A percentile compares a stretch with the other conserved stretches of the same genome.
phyloP scores from a whole-genome alignment of 805 yeast genomes.

The Saccharomyces mikatae region DNA sequence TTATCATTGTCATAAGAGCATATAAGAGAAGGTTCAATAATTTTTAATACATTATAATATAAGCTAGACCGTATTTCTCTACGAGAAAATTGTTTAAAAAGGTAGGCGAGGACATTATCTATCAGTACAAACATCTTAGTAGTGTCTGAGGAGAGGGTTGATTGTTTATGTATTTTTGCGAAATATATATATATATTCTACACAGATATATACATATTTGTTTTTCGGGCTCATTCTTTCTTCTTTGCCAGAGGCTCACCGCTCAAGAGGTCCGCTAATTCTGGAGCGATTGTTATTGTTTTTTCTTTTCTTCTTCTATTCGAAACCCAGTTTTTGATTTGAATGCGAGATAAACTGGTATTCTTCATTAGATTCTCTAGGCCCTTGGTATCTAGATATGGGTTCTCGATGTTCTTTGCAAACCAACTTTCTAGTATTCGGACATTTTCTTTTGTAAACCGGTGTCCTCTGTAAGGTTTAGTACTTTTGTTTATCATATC shows the following conservation, averaged over 20 bases:
- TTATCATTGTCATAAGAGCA: too few relatives aligned
- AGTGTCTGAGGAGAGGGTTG: neutral
- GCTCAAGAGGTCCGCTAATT: slow-evolving; percentile 3
- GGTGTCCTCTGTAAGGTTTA: slow-evolving; percentile 16
- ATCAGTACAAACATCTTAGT: neutral
- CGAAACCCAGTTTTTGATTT: slow-evolving; percentile 24
- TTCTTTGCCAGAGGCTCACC: neutral
- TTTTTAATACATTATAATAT: too few relatives aligned
- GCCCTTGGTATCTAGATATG: slow-evolving; percentile 13
- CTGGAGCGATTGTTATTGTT: slow-evolving; percentile 9
- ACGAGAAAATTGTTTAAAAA: neutral
- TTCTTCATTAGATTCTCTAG: slow-evolving; percentile 4
- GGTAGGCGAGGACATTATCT: neutral
- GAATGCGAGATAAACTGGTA: slow-evolving; percentile 15
- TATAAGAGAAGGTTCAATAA: too few relatives aligned
- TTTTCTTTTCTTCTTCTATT: slow-evolving; percentile 23
- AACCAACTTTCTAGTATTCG: slow-evolving; percentile 15
- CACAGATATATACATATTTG: neutral
- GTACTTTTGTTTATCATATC: slow-evolving; percentile 8
- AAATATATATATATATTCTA: neutral
- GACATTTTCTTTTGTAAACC: slow-evolving; percentile 12
- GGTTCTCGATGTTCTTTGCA: slow-evolving; percentile 8
- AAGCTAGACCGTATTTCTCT: too few relatives aligned
- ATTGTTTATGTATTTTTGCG: neutral
- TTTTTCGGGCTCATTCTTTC: neutral